Percentiles rank a stretch among this genome's conserved stretches.
Conservation (phyloP, 371 early-diverging fungal genomes). For the Saksenaea vasiformis region DNA sequence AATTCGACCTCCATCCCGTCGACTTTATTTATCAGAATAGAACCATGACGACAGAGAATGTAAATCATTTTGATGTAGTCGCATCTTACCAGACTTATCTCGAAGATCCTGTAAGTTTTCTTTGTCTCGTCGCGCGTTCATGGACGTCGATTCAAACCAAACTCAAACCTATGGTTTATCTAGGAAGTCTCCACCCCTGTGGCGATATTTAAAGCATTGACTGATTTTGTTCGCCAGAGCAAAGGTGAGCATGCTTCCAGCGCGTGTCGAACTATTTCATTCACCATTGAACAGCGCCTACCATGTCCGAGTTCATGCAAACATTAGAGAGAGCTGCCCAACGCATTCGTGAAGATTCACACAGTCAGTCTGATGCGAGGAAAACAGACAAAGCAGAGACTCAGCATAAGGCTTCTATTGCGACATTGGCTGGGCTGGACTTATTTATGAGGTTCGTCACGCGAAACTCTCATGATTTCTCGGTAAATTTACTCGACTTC, state of each 20-base stretch:
- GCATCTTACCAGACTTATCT: slow-evolving; percentile 23
- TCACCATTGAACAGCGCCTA: slow-evolving; percentile 55
- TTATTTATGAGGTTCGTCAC: slow-evolving; percentile 83
- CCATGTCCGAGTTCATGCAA: slow-evolving; percentile 88
- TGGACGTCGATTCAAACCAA: not conserved
- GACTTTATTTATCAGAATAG: not conserved
- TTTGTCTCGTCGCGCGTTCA: not conserved
- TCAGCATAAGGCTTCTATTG: slow-evolving; percentile 55
- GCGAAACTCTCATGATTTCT: slow-evolving; percentile 68
- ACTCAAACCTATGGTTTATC: not conserved
- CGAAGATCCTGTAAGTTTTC: slow-evolving; percentile 24
- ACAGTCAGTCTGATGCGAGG: slow-evolving; percentile 25
- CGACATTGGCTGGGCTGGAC: slow-evolving; percentile 83
- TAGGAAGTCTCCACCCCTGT: slow-evolving; percentile 88
- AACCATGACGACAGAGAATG: slow-evolving; percentile 7
- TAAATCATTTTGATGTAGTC: slow-evolving; percentile 16
- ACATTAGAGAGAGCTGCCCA: slow-evolving; percentile 73
- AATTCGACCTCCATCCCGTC: not conserved
- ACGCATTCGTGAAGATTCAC: slow-evolving; percentile 53
- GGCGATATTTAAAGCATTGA: slow-evolving; percentile 82
- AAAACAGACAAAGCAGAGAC: slow-evolving; percentile 19
- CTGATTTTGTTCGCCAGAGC: slow-evolving; percentile 72
- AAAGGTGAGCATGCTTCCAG: slow-evolving; percentile 53
- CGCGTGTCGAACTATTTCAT: not conserved
- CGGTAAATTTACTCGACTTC: slow-evolving; percentile 39